A percentile compares a stretch with the other conserved stretches of the same genome.
phyloP scores from a whole-genome alignment of 176 grass and related monocot genomes.

The Avena eriantha region DNA sequence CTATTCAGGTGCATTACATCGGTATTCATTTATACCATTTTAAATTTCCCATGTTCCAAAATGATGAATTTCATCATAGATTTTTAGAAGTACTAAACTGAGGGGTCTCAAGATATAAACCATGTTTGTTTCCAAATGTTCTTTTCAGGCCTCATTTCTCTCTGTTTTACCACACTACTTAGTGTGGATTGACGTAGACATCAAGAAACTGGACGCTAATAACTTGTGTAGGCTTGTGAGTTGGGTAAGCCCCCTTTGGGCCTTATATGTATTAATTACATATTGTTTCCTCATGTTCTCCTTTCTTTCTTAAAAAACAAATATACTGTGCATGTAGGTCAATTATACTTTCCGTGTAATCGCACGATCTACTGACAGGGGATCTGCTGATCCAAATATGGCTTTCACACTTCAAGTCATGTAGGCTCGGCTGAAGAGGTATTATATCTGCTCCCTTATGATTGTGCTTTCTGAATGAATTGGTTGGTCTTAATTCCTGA shows the following conservation, averaged over 20 bases:
- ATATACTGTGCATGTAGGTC: conserved; percentile 61
- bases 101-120: conserved; percentile 10
- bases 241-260: conserved; percentile 55
- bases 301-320: conserved; percentile 33
- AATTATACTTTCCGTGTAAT: conserved; percentile 67
- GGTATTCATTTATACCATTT: conserved; percentile 20
- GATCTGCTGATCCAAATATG: conserved; percentile 78
- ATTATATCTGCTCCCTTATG: conserved; percentile 8
- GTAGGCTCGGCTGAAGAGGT: conserved; percentile 87
- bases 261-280: conserved; percentile 18
- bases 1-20: conserved; percentile 75
- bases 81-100: not conserved
- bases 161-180: conserved; percentile 80
- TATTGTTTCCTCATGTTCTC: not conserved
- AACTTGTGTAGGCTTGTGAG: conserved; percentile 61
- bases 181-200: conserved; percentile 53
- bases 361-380: conserved; percentile 50
- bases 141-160: conserved; percentile 68
- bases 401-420: conserved; percentile 71
- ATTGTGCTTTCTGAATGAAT: conserved; percentile 29
- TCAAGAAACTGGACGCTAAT: conserved; percentile 60
- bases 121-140: conserved; percentile 26
- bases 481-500: not conserved
- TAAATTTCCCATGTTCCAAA: conserved; percentile 9
- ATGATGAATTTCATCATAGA: not conserved